Evolutionary conservation across 139 green algal species (phyloP), one percentile per base, ranked within the genome.

Genomic region (Chlamydomonas eustigma): DNA sequence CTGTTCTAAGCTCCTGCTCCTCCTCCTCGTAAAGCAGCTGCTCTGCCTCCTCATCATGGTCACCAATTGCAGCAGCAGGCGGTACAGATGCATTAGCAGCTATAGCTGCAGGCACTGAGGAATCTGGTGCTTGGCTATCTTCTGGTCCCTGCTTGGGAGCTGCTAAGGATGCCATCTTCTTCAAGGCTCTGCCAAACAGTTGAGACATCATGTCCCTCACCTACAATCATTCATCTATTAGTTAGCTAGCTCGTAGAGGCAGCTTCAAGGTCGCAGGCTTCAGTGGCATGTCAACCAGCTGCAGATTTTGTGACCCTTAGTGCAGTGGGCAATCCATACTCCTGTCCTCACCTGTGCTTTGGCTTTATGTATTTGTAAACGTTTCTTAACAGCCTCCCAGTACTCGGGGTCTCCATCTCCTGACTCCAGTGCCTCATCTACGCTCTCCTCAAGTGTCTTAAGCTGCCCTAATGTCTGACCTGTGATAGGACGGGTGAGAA

Each of bases 371-470:
- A 86, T 72, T 63, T 79, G 50, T 68, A 94, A 80, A 24, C 88
- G 73, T 52, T 77, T 79, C 36, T 92, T 85, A 64, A 96, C 91
- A 3, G 84, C 86, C 32, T 90, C 77, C 87, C 88, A 95, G 86
- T 94, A 97, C 79, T 97, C 92, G 0, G 70, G 77, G 75, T 90
- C 83, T 0, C 86, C 86, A 34, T 64, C 35, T 1, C 76, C 84
- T 6, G 50, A 75, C 39, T 44, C 32, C 32, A 88, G 75, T 30
- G 79, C 33, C 64, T 50, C 51, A 33, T 75, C 28, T 65, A 84
- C 71, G 25, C 76, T 52, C 0, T 44, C 69, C 78, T 87, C 75
- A 71, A 84, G 83, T 0, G 37, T 18, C 31, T 68, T 63, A 31
- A 90, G 78, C 74, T 87, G 39, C 2, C 51, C 34, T 37, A 85